A percentile compares a stretch with the other conserved stretches of the same genome.
phyloP scores from a whole-genome alignment of 108 stramenopile species.

The Parmales sp. region DNA sequence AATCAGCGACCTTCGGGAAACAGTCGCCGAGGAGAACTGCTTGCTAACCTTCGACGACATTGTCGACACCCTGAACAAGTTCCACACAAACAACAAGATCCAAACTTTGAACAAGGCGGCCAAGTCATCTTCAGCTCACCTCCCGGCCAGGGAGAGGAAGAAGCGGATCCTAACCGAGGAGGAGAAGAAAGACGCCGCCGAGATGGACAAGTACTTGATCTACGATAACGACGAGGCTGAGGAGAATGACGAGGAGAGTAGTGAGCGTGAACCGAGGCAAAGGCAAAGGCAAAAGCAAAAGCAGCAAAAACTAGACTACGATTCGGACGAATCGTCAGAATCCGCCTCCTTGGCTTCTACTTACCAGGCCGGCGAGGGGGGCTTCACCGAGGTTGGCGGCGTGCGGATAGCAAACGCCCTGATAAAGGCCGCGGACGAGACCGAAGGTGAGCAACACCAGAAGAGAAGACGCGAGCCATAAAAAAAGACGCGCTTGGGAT shows the following conservation, averaged over 20 bases:
- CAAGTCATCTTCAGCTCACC: too few relatives aligned
- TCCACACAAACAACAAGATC: too few relatives aligned
- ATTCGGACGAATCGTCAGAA: background rate
- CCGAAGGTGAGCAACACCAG: too few relatives aligned
- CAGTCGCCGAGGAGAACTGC: too few relatives aligned
- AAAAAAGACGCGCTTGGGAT: too few relatives aligned
- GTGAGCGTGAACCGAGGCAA: background rate
- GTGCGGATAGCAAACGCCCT: background rate
- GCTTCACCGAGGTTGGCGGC: constrained; percentile 3
- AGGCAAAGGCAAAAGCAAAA: background rate
- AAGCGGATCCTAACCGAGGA: too few relatives aligned
- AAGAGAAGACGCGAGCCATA: too few relatives aligned
- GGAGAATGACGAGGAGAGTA: background rate
- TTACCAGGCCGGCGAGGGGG: background rate
- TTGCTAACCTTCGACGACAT: too few relatives aligned
- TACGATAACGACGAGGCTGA: background rate
- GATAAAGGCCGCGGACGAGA: background rate
- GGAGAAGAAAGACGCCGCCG: background rate
- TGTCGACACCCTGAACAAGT: too few relatives aligned
- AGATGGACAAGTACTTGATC: background rate
- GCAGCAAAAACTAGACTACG: background rate
- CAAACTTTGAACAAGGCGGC: too few relatives aligned
- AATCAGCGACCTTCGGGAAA: too few relatives aligned
- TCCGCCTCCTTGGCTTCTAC: background rate
- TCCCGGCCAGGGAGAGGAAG: too few relatives aligned